Evolutionary conservation across 2,329 filamentous ascomycete species (phyloP).

Genomic region (Colletotrichum spaethianum): DNA sequence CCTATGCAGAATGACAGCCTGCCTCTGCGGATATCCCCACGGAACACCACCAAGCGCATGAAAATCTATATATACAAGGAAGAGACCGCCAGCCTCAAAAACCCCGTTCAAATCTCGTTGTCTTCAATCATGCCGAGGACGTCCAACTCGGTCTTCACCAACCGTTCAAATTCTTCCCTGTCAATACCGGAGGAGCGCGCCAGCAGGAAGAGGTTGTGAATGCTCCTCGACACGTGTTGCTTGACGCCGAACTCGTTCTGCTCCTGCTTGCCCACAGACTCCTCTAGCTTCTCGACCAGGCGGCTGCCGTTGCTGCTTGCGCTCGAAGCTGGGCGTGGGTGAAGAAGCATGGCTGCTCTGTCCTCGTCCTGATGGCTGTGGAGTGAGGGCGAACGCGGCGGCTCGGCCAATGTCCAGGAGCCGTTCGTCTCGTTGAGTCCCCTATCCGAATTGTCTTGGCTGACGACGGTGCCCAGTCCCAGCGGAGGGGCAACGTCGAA

Average conservation of each 20-base stretch:
- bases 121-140: constrained; percentile 78
- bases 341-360: constrained; percentile 57
- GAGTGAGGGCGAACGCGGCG: constrained; percentile 55
- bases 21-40: constrained; percentile 36
- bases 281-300: constrained; percentile 74
- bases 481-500: constrained; percentile 52
- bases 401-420: constrained; percentile 61
- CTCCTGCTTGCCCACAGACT: constrained; percentile 68
- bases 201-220: constrained; percentile 82
- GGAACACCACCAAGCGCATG: constrained; percentile 25
- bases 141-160: constrained; percentile 81
- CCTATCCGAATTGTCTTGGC: constrained; percentile 44
- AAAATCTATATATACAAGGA: constrained; percentile 32
- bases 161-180: constrained; percentile 79
- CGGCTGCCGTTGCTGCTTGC: constrained; percentile 69
- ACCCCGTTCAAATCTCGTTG: constrained; percentile 45
- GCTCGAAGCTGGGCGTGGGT: constrained; percentile 73
- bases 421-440: constrained; percentile 56
- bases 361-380: constrained; percentile 51
- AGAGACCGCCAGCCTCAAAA: not conserved
- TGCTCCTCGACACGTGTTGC: constrained; percentile 82
- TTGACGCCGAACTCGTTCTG: constrained; percentile 81
- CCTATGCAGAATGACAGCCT: constrained; percentile 32
- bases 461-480: constrained; percentile 45
- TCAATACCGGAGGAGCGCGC: constrained; percentile 81